These are phyloP conservation scores for Myriosclerotinia duriaeana DNA, from an alignment of 2,329 filamentous ascomycete species.

Conservation along the genomic window DNA sequence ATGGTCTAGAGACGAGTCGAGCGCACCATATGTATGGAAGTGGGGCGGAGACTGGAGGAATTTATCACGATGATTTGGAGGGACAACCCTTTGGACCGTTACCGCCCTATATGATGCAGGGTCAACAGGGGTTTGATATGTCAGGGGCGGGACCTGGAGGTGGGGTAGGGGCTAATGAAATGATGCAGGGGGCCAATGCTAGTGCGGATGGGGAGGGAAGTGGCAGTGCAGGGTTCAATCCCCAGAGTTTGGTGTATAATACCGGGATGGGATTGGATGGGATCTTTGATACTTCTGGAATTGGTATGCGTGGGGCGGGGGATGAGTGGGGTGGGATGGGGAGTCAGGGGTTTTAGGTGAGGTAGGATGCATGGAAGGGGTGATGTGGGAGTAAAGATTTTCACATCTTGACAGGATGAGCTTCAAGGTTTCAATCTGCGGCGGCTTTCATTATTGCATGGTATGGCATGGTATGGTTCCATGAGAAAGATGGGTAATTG, in stretches of 20 bases:
- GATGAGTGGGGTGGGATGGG: slow-evolving; percentile 8
- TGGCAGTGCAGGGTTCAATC: not conserved
- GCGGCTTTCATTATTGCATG: too few species aligned
- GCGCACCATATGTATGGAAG: slow-evolving; percentile 35
- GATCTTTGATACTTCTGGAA: slow-evolving; percentile 12
- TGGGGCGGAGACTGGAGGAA: slow-evolving; percentile 29
- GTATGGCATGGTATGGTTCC: too few species aligned
- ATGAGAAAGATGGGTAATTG: too few species aligned
- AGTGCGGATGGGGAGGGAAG: not conserved
- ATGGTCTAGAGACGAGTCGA: slow-evolving; percentile 17
- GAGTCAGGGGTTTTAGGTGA: slow-evolving; percentile 1
- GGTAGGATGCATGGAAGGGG: not conserved
- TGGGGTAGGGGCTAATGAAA: not conserved
- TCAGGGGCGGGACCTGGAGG: not conserved
- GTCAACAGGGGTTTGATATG: slow-evolving; percentile 33
- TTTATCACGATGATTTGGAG: slow-evolving; percentile 63
- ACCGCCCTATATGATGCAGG: slow-evolving; percentile 60
- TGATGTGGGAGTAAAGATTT: too few species aligned
- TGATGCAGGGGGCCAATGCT: not conserved
- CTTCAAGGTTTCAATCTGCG: too few species aligned
- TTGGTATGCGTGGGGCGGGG: not conserved
- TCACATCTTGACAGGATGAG: too few species aligned
- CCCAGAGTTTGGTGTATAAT: slow-evolving; percentile 8
- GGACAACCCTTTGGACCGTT: slow-evolving; percentile 71
- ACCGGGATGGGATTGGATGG: slow-evolving; percentile 8